These are phyloP conservation scores for Deinandra increscens DNA, from an alignment of 129 eudicot species.

Conservation along the genomic window DNA sequence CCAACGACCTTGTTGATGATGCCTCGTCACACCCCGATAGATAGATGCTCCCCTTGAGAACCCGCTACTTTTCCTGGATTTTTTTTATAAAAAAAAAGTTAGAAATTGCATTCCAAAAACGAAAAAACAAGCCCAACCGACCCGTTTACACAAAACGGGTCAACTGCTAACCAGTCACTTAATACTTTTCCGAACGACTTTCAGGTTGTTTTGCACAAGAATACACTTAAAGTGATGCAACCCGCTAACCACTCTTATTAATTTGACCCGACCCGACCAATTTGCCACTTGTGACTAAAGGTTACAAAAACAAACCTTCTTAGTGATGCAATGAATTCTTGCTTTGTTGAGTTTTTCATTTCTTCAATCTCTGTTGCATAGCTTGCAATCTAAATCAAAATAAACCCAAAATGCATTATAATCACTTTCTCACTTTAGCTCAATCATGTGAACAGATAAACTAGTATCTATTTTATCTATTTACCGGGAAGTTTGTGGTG, in stretches of 20 bases:
- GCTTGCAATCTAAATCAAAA: slow-evolving; percentile 47
- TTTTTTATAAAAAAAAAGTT: background rate
- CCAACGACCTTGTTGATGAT: slow-evolving; percentile 99
- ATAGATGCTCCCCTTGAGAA: slow-evolving; percentile 95
- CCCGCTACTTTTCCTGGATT: slow-evolving; percentile 79
- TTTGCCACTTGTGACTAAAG: background rate
- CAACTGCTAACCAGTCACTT: too few relatives aligned
- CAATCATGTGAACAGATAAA: background rate
- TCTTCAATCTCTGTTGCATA: slow-evolving; percentile 76
- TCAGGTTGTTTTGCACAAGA: background rate
- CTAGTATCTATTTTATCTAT: background rate
- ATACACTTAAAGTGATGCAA: too few relatives aligned
- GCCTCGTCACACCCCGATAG: slow-evolving; percentile 93
- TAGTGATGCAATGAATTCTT: slow-evolving; percentile 89
- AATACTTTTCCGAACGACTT: background rate
- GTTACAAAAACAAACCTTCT: slow-evolving; percentile 49
- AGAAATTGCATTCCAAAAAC: background rate
- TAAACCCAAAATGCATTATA: background rate
- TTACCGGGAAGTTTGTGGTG: slow-evolving; percentile 93
- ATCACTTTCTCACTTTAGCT: background rate
- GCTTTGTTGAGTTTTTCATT: slow-evolving; percentile 76
- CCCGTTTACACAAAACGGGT: too few relatives aligned
- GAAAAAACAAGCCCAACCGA: too few relatives aligned
- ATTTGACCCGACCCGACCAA: background rate
- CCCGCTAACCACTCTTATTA: too few relatives aligned